Base-by-base conservation (phyloP, 1,284 basidiomycete genomes). In the Leccinum angustisporum region DNA sequence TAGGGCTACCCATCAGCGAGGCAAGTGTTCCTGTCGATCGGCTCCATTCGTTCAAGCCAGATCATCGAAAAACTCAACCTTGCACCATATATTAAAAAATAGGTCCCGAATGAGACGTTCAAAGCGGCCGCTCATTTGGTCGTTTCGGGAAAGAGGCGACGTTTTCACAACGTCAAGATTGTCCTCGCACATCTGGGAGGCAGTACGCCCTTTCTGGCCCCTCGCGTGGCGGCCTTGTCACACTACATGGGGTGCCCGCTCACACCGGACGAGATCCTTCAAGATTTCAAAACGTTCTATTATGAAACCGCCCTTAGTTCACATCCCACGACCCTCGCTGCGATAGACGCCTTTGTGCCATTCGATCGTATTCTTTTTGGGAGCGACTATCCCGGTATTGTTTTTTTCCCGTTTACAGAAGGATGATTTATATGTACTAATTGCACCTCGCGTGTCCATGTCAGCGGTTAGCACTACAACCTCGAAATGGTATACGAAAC, bases 21-120 rank as follows among this genome's bases (percentile, higher is more conserved):
- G 88, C 85, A 68, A 55, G 70, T 66, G 36, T 54, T 52, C 62
- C 58, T 61, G 43, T 36, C 55, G 60, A 66, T 69, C 56, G 51
- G 65, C 63, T 54, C 54, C 51, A 55, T 52, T 58, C 54, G 27
- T 58, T 10, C 53, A 33, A 14, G 27, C 16, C 57, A 8, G 46
- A 48, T 13, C 7, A 40, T 50, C 13, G 3, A 56, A 72, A 30
- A 64, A n/a, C 63, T 43, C 34, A 66, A 68, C 67, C 33, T 61
- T 70, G 30, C 34, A 54, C n/a, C 56, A 48, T 4, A 27, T 14
- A 6, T n/a, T n/a, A 38, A 13, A 38, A 18, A 59, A 52, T 61
- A 90, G 88, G 87, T 89, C 0, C 88, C 89, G 11, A 86, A 88
- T 68, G 88, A 91, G 74, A 91, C 90, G 0, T 90, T 83, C 79